Percentiles rank a stretch among this genome's conserved stretches.
These are phyloP conservation scores for Perilla frutescens DNA, from an alignment of 257 asterid species.

Conservation along the genomic window DNA sequence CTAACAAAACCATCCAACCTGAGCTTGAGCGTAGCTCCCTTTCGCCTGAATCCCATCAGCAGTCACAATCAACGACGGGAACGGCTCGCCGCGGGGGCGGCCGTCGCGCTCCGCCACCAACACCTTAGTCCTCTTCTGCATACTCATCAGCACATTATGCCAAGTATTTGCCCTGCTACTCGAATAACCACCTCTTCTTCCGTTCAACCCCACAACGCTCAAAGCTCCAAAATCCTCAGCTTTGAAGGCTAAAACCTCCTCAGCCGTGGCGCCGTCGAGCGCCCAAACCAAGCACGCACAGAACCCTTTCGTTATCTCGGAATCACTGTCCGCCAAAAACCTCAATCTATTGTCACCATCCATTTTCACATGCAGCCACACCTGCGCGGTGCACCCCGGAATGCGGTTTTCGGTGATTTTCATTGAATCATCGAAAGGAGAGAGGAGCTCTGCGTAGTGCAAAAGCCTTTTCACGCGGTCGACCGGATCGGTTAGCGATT, in stretches of 20 bases:
- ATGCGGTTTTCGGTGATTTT: conserved; percentile 64
- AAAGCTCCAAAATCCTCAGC: conserved; percentile 76
- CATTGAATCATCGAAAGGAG: conserved; percentile 51
- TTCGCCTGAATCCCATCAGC: conserved; percentile 72
- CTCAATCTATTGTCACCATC: conserved; percentile 52
- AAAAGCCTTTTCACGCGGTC: conserved; percentile 79
- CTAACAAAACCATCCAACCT: conserved; percentile 48
- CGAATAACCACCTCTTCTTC: conserved; percentile 47
- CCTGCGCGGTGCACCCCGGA: conserved; percentile 91
- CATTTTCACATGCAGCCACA: conserved; percentile 71
- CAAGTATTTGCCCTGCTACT: conserved; percentile 81
- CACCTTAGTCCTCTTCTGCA: conserved; percentile 86
- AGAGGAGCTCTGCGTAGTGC: conserved; percentile 59
- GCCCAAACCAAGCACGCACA: conserved; percentile 84
- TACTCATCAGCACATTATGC: conserved; percentile 88
- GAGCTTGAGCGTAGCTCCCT: conserved; percentile 95
- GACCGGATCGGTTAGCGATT: conserved; percentile 60
- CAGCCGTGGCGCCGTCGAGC: conserved; percentile 76
- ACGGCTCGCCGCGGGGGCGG: conserved; percentile 54
- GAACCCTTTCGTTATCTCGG: conserved; percentile 89
- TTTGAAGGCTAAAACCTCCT: conserved; percentile 70
- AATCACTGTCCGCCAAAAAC: conserved; percentile 77
- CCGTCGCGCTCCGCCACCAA: conserved; percentile 74
- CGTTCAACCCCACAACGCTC: conserved; percentile 63
- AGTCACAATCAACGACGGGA: conserved; percentile 73